phyloP scores from a whole-genome alignment of 2,329 filamentous ascomycete species.

The Hypoxylon sp. region DNA sequence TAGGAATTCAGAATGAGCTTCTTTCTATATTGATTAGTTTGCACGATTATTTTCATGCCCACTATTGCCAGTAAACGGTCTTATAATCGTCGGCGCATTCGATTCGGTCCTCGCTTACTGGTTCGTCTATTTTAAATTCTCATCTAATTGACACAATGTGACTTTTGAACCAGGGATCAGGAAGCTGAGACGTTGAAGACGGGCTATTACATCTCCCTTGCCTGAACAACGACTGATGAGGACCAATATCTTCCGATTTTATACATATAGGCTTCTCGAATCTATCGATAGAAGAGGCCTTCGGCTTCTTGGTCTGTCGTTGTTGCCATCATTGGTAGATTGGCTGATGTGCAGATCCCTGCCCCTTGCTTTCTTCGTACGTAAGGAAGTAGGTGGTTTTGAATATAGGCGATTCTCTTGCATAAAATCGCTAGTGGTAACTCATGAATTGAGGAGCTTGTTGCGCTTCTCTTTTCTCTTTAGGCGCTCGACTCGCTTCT shows the following conservation, averaged over 20 bases:
- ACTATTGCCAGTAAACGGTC: background rate
- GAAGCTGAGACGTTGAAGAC: background rate
- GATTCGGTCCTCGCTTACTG: background rate
- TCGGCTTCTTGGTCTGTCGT: background rate
- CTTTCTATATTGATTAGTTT: background rate
- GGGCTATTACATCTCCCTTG: slow-evolving; percentile 13
- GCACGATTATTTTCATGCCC: background rate
- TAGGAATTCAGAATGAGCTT: background rate
- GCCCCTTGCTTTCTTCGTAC: slow-evolving; percentile 5
- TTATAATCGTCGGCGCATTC: background rate
- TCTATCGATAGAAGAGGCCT: slow-evolving; percentile 1
- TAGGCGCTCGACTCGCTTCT: slow-evolving; percentile 91
- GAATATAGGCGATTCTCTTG: slow-evolving; percentile 16
- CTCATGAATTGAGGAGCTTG: slow-evolving; percentile 80
- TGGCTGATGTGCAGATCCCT: background rate
- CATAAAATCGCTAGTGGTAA: background rate
- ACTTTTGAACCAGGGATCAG: slow-evolving; percentile 4
- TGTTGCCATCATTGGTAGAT: slow-evolving; percentile 3
- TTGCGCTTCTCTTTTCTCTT: slow-evolving; percentile 98
- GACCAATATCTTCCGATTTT: slow-evolving; percentile 1
- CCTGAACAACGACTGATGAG: slow-evolving; percentile 7
- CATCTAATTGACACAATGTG: slow-evolving; percentile 2
- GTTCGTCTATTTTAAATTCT: slow-evolving; percentile 4
- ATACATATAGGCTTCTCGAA: slow-evolving; percentile 4
- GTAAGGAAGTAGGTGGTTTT: slow-evolving; percentile 7